Evolutionary conservation across 1,139 yeast species (phyloP), one percentile per base, ranked within the genome.

Genomic region (Pneumocystis sp.): DNA sequence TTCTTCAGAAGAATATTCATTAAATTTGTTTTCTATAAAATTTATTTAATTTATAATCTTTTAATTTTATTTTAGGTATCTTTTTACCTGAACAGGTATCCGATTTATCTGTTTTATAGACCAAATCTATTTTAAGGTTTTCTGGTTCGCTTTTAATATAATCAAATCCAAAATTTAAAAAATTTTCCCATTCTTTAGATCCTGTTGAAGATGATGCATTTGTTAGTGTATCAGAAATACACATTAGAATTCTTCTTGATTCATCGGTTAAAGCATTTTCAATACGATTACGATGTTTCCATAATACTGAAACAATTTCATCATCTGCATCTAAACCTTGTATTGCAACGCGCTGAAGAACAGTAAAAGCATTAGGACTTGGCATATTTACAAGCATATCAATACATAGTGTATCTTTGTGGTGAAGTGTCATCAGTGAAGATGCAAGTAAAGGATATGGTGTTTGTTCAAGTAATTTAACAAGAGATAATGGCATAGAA

Each of bases 371-470:
- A 63, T 29, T n/a, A 65, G 59, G 37, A 65, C 57, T 39, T 31
- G n/a, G n/a, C 60, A 63, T 62, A 69, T 63, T 63, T 67, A 63
- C 39, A 70, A 66, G 61, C 70, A 65, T 59, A 69, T 70, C 73
- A 66, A 62, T 42, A 50, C 66, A 68, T 19, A 66, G 74, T 71
- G 65, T 69, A 61, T 35, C 64, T 17, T 29, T 50, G n/a, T 39
- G 66, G 62, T 10, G 61, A 12, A 59, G 31, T 39, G 61, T 59
- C 10, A 42, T 59, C 19, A 15, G 3, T 12, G 57, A 50, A n/a
- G 57, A 8, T 50, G 25, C n/a, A 25, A 31, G 12, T 40, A 42
- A 42, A 42, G 61, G 61, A 25, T 59, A 59, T 21, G 45, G 61
- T 6, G 61, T 39, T 42, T 59, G 45, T 3, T 39, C 61, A 42